Evolutionary conservation across 257 asterid genomes (phyloP).

Genomic region (Gentiana macrophylla): DNA sequence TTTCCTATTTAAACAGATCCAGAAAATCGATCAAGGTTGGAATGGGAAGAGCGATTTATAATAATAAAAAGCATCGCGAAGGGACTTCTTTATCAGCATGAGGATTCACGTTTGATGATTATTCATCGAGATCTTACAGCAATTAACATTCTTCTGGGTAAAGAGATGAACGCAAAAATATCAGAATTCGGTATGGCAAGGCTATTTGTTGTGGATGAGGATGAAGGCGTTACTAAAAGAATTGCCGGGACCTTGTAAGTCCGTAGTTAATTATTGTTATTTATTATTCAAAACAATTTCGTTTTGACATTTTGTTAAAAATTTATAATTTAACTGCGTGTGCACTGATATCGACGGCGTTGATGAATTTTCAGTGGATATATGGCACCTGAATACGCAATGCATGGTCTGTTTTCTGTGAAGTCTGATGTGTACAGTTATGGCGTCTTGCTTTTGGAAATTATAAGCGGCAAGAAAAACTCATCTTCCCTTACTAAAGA

Average conservation of each 20-base stretch:
- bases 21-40: not conserved
- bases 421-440: not conserved
- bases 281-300: not conserved
- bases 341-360: no score
- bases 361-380: not conserved
- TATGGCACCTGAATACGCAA: no score
- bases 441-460: slow-evolving; percentile 1
- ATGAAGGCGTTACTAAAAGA: not conserved
- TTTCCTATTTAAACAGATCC: not conserved
- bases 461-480: slow-evolving; percentile 4
- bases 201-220: slow-evolving; percentile 1
- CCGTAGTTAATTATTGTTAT: not conserved
- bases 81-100: no score
- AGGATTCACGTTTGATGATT: no score
- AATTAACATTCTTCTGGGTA: no score
- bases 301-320: not conserved
- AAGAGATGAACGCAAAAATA: no score
- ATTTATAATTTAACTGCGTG: not conserved
- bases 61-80: not conserved
- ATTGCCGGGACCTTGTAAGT: no score
- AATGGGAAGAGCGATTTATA: not conserved
- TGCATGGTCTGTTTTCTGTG: no score
- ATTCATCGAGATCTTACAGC: no score
- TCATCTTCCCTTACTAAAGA: not conserved
- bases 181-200: not conserved